Conservation (phyloP, 495 filamentous ascomycete genomes). For the Hypoxylon trugodes region DNA sequence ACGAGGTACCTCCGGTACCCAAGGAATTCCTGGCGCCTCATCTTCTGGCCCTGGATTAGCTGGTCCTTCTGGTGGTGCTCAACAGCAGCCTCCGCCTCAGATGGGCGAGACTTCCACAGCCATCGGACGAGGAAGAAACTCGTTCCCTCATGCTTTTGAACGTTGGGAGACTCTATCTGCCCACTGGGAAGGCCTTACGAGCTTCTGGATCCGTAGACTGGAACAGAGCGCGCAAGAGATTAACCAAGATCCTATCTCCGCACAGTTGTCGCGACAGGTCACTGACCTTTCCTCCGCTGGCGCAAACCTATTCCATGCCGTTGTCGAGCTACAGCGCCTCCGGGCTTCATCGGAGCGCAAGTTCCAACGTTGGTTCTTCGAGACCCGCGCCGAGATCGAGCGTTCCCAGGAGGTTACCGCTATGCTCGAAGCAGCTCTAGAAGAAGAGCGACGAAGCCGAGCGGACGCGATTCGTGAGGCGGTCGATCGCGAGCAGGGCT, state of each 20-base stretch:
- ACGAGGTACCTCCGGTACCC: slow-evolving; percentile 19
- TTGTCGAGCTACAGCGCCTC: slow-evolving; percentile 94
- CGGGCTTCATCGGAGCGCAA: slow-evolving; percentile 95
- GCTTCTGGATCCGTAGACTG: slow-evolving; percentile 93
- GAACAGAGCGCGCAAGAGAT: slow-evolving; percentile 89
- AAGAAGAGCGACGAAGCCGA: slow-evolving; percentile 73
- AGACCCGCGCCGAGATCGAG: slow-evolving; percentile 89
- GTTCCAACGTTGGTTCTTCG: slow-evolving; percentile 99
- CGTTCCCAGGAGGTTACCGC: slow-evolving; percentile 82
- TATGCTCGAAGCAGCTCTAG: slow-evolving; percentile 76
- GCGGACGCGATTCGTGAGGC: slow-evolving; percentile 70
- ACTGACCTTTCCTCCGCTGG: slow-evolving; percentile 95
- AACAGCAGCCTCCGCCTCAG: slow-evolving; percentile 35
- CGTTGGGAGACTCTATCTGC: slow-evolving; percentile 96
- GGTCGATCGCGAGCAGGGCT: slow-evolving; percentile 71
- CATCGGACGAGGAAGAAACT: slow-evolving; percentile 52
- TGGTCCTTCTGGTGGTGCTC: slow-evolving; percentile 33
- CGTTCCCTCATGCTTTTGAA: slow-evolving; percentile 96
- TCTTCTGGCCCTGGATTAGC: slow-evolving; percentile 29
- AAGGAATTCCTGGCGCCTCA: slow-evolving; percentile 24
- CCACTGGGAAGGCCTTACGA: slow-evolving; percentile 97
- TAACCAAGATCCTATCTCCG: slow-evolving; percentile 78
- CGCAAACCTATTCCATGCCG: slow-evolving; percentile 96
- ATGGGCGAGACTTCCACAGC: slow-evolving; percentile 45
- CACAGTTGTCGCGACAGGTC: slow-evolving; percentile 91